Conservation (phyloP, 441 rosid species). For the Populus tomentosa region DNA sequence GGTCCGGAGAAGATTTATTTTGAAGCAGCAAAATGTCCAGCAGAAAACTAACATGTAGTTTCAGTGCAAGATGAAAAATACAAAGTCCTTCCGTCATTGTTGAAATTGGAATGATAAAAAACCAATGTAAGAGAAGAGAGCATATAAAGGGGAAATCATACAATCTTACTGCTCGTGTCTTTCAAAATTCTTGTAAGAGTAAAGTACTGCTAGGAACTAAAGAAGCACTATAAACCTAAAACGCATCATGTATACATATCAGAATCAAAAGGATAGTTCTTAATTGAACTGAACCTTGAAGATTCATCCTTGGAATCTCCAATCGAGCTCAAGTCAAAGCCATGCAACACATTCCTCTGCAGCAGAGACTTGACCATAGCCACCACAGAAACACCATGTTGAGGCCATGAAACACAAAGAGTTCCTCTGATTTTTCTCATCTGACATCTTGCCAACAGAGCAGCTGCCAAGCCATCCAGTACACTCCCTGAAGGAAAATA, state of each 20-base stretch:
- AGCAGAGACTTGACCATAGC: slow-evolving; percentile 47
- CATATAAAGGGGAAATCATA: not conserved
- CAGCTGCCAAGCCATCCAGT: slow-evolving; percentile 82
- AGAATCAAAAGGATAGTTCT: slow-evolving; percentile 50
- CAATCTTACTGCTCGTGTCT: not conserved
- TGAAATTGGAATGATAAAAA: not conserved
- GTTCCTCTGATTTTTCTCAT: slow-evolving; percentile 66
- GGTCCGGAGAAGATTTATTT: not conserved
- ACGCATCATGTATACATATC: slow-evolving; percentile 50
- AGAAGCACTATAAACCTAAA: slow-evolving; percentile 9
- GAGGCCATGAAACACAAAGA: slow-evolving; percentile 78
- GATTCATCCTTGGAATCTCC: slow-evolving; percentile 33
- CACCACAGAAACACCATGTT: slow-evolving; percentile 43
- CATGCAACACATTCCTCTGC: slow-evolving; percentile 42
- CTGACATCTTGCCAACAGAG: slow-evolving; percentile 71
- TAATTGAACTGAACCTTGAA: slow-evolving; percentile 25
- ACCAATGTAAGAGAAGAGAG: not conserved
- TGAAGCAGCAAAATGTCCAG: not conserved
- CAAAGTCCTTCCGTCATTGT: no score
- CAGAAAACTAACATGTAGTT: not conserved
- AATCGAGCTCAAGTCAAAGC: slow-evolving; percentile 32
- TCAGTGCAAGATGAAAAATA: not conserved
- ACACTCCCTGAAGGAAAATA: slow-evolving; percentile 91
- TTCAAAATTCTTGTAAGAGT: not conserved
- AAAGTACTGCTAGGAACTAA: not conserved